phyloP scores from a whole-genome alignment of 805 yeast species.

The Candida vartiovaarae region DNA sequence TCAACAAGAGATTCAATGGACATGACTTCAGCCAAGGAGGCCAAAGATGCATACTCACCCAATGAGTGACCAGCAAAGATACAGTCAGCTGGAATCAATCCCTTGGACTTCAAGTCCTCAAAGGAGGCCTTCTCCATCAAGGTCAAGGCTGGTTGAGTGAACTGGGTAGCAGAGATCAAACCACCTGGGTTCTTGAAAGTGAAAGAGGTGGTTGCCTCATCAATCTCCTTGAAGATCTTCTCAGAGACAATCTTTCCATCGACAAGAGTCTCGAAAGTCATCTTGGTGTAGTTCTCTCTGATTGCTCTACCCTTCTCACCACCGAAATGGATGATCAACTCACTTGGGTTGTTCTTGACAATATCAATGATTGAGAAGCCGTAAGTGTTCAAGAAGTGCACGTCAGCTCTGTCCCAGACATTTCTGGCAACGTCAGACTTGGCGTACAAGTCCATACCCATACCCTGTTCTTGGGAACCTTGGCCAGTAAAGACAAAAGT shows the following conservation, averaged over 20 bases:
- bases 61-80: slow-evolving; percentile 99
- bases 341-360: slow-evolving; percentile 93
- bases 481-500: slow-evolving; percentile 98
- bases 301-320: slow-evolving; percentile 96
- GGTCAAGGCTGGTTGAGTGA: slow-evolving; percentile 98
- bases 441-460: slow-evolving; percentile 99
- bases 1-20: slow-evolving; percentile 96
- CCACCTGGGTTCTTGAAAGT: slow-evolving; percentile 93
- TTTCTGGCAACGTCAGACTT: slow-evolving; percentile 85
- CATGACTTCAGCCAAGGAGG: slow-evolving; percentile 97
- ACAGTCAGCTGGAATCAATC: slow-evolving; percentile 87
- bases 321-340: slow-evolving; percentile 93
- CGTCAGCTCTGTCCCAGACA: slow-evolving; percentile 98
- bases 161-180: slow-evolving; percentile 94
- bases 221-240: slow-evolving; percentile 91
- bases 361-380: slow-evolving; percentile 97
- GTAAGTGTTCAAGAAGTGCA: slow-evolving; percentile 84
- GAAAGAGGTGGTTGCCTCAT: slow-evolving; percentile 70
- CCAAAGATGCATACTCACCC: slow-evolving; percentile 97
- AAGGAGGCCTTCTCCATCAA: slow-evolving; percentile 98
- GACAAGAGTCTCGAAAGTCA: slow-evolving; percentile 95
- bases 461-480: slow-evolving; percentile 99
- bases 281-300: slow-evolving; percentile 87
- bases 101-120: slow-evolving; percentile 95
- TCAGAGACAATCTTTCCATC: slow-evolving; percentile 82